Evolutionary conservation across 331 rosid genomes (phyloP), one percentile per base, ranked within the genome.

Genomic region (Phaseolus coccineus): DNA sequence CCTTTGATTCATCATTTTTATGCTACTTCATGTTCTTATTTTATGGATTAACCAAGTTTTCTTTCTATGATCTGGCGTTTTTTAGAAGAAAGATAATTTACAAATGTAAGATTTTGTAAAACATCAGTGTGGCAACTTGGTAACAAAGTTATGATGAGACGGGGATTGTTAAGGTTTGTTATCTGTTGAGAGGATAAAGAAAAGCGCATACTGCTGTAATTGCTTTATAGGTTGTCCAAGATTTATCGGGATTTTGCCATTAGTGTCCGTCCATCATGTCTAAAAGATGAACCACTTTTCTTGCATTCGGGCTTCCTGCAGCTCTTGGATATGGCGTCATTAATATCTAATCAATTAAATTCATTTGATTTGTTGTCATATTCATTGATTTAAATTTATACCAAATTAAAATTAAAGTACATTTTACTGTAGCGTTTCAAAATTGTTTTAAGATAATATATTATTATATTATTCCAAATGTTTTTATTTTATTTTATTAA

Each of bases 1-100:
- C 72, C 80, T 85, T 86, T 86, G 81, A 80, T 90, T 87, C 85
- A 67, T 84, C 86, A 66, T 82, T 82, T 85, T 87, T 86, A 83
- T 85, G 88, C 71, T 86, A 85, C 84, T 81, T 77, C 28, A 74
- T 91, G 79, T 79, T 83, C 73, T 28, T 76, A 50, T 74, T 77
- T 47, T 59, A 76, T 59, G 87, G 61, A 80, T 79, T n/a, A 69
- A 77, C 77, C 59, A 35, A 58, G 66, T 62, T 81, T 80, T 48
- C 65, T 80, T 66, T 56, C 46, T 74, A 50, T 80, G 77, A 47
- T 77, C 39, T 85, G 70, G 70, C 69, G 25, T 30, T 48, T 7
- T 62, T 69, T 73, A 4, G 83, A 59, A 77, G 73, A 28, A 77
- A 56, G 76, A 52, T 74, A 8, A 19, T 80, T 15, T 80, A 52